Conservation (phyloP, 2,329 filamentous ascomycete genomes). For the Colletotrichum lindemuthianum region DNA sequence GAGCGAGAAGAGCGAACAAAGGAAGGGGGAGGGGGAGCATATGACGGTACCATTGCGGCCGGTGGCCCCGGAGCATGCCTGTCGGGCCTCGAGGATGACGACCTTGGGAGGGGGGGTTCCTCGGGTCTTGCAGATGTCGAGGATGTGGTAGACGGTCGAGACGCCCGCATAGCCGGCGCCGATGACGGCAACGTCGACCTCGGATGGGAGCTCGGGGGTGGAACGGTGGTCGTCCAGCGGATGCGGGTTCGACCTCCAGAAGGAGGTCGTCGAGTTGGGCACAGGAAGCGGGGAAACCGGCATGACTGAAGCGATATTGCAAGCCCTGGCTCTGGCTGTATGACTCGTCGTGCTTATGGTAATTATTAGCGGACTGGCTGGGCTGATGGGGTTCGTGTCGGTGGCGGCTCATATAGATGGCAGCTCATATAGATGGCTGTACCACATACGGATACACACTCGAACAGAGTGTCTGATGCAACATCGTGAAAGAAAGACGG, state of each 20-base stretch:
- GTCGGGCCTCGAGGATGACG: constrained; percentile 60
- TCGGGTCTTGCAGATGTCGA: constrained; percentile 42
- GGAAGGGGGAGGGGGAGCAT: too few species aligned
- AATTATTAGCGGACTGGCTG: too few species aligned
- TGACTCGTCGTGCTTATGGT: too few species aligned
- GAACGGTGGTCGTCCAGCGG: constrained; percentile 37
- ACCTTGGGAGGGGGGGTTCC: constrained; percentile 42
- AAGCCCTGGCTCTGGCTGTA: too few species aligned
- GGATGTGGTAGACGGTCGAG: constrained; percentile 36
- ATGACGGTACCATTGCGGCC: constrained; percentile 58
- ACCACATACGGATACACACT: too few species aligned
- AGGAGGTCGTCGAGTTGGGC: constrained; percentile 34
- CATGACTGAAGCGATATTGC: neutral
- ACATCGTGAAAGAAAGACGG: too few species aligned
- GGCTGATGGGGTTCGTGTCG: too few species aligned
- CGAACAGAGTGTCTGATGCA: too few species aligned
- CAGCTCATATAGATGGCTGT: too few species aligned
- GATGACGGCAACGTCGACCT: constrained; percentile 34
- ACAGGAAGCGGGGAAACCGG: constrained; percentile 32
- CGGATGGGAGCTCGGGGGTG: constrained; percentile 30
- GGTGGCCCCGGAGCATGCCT: constrained; percentile 62
- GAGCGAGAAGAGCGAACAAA: too few species aligned
- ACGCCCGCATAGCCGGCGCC: constrained; percentile 37
- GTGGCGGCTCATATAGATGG: too few species aligned
- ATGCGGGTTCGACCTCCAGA: constrained; percentile 36